Conservation (phyloP, 768 basidiomycete genomes). For the Gloeostereum incarnatum region DNA sequence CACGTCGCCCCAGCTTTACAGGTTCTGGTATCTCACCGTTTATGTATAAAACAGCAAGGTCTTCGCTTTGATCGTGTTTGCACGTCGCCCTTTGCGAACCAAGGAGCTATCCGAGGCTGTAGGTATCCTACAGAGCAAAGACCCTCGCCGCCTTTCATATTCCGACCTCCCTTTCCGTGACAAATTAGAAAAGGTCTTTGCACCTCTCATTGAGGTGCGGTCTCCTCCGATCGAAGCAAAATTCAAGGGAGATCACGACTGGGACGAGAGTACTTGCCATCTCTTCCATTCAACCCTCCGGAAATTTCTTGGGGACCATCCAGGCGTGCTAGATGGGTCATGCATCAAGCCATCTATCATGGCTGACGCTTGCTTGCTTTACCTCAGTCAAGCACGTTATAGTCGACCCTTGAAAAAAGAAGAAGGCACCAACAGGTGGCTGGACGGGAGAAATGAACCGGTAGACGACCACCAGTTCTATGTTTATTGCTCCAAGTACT, state of each 20-base stretch:
- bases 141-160: slow-evolving; percentile 1
- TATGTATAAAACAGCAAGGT: slow-evolving; percentile 14
- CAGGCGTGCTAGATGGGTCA: slow-evolving; percentile 8
- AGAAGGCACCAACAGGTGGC: slow-evolving; percentile 12
- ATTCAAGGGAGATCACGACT: slow-evolving; percentile 5
- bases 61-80: slow-evolving; percentile 17
- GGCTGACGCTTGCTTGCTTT: slow-evolving; percentile 16
- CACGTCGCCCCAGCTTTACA: not conserved
- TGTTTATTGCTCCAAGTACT: slow-evolving; percentile 20
- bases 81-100: slow-evolving; percentile 16
- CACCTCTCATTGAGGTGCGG: slow-evolving; percentile 12
- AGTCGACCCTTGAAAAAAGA: slow-evolving; percentile 9
- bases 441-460: slow-evolving; percentile 11
- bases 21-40: not conserved
- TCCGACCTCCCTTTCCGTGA: slow-evolving; percentile 8
- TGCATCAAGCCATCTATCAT: slow-evolving; percentile 10
- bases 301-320: slow-evolving; percentile 13
- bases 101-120: slow-evolving; percentile 16
- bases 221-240: too few relatives aligned
- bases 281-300: slow-evolving; percentile 18
- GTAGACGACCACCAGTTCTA: slow-evolving; percentile 17
- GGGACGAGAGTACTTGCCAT: slow-evolving; percentile 12
- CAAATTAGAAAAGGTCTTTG: slow-evolving; percentile 8
- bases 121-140: slow-evolving; percentile 10
- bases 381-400: slow-evolving; percentile 15